Percentiles rank a stretch among this genome's conserved stretches.
Evolutionary conservation across 345 rosid species (phyloP).

Genomic region (Linum usitatissimum): DNA sequence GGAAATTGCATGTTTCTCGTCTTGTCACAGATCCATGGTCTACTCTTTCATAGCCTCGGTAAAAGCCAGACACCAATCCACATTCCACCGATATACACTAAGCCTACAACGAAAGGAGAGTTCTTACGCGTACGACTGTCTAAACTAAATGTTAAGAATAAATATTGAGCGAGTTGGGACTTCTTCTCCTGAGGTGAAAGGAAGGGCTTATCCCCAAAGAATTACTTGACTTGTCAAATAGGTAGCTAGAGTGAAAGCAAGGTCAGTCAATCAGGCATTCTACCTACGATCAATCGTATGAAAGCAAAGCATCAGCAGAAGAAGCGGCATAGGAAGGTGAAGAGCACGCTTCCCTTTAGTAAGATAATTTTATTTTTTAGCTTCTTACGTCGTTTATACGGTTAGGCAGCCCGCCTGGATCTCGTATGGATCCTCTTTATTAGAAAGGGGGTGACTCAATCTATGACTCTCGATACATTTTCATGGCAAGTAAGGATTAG

Average conservation of each 20-base stretch:
- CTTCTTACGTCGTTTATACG: not conserved
- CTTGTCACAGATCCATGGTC: constrained; percentile 1
- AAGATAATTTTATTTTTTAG: not conserved
- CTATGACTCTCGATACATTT: no score
- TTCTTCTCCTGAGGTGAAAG: not conserved
- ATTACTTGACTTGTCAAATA: not conserved
- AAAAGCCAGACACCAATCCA: not conserved
- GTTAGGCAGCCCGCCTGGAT: not conserved
- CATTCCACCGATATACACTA: not conserved
- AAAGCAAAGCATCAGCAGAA: not conserved
- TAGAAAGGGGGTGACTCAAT: not conserved
- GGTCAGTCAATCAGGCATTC: not conserved
- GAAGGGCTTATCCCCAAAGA: not conserved
- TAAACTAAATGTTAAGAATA: not conserved
- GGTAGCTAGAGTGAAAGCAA: not conserved
- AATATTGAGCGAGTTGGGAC: not conserved
- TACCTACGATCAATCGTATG: not conserved
- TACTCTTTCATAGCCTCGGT: constrained; percentile 1
- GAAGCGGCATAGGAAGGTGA: not conserved
- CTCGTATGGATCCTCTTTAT: not conserved
- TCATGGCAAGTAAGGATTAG: not conserved
- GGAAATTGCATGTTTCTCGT: not conserved
- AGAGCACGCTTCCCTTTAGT: not conserved
- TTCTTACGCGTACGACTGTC: not conserved
- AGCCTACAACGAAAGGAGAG: not conserved